Conservation (phyloP, 768 basidiomycete genomes). For the Leccinum subtestaceum region DNA sequence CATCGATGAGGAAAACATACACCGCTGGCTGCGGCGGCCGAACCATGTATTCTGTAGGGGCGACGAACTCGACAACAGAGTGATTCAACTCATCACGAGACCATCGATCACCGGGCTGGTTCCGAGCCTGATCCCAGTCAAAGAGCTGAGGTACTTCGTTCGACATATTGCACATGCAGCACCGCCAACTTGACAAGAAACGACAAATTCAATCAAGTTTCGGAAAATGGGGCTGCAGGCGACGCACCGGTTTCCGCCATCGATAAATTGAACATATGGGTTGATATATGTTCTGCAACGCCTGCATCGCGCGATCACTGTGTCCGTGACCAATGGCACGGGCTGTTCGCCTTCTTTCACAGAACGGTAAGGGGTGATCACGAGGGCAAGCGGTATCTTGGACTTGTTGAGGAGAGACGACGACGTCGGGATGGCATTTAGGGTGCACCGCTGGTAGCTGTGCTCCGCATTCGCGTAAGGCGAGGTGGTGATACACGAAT, state of each 20-base stretch:
- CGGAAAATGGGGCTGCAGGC: neutral
- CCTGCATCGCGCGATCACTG: conserved; percentile 93
- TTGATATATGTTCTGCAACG: conserved; percentile 97
- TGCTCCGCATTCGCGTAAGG: conserved; percentile 82
- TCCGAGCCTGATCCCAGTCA: conserved; percentile 94
- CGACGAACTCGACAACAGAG: conserved; percentile 93
- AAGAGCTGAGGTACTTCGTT: conserved; percentile 98
- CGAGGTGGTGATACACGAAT: conserved; percentile 73
- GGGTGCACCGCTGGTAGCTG: conserved; percentile 87
- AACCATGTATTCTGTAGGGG: conserved; percentile 99
- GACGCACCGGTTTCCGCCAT: conserved; percentile 86
- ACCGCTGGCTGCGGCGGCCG: conserved; percentile 97
- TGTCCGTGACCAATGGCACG: conserved; percentile 90
- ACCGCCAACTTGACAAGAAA: conserved; percentile 72
- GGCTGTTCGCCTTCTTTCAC: conserved; percentile 78
- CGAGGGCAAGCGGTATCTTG: conserved; percentile 84
- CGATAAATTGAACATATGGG: conserved; percentile 96
- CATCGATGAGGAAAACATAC: conserved; percentile 96
- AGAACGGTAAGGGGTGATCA: conserved; percentile 88
- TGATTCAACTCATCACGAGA: conserved; percentile 89
- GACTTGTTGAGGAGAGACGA: conserved; percentile 84
- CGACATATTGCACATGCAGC: conserved; percentile 97
- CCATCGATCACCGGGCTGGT: conserved; percentile 96
- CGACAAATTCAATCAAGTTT: conserved; percentile 1
- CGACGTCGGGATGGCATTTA: conserved; percentile 92